Percentiles rank a stretch among this genome's conserved stretches.
Evolutionary conservation across 768 basidiomycete species (phyloP).

Genomic region (Neoboletus subvelutipes): DNA sequence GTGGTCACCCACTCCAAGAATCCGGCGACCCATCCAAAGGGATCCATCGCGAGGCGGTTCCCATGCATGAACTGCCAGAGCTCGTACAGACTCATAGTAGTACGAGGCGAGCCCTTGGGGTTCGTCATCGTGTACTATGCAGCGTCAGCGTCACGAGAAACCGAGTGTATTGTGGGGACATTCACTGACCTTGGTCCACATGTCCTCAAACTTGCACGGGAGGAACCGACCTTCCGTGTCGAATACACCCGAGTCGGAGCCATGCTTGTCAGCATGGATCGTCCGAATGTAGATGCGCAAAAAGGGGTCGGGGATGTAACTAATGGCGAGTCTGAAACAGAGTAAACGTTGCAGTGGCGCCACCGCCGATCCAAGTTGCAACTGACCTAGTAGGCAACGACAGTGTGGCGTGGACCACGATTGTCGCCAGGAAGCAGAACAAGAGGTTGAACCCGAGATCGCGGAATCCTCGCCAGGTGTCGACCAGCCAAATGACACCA

Average conservation of each 20-base stretch:
- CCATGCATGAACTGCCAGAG: constrained; percentile 32
- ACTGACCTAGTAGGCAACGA: constrained; percentile 36
- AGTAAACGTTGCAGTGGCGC: too few relatives aligned
- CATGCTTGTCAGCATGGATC: constrained; percentile 42
- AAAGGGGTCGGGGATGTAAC: constrained; percentile 41
- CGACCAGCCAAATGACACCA: constrained; percentile 44
- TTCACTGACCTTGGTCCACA: constrained; percentile 40
- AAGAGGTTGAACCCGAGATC: constrained; percentile 42
- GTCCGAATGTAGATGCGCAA: constrained; percentile 37
- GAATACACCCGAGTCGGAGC: constrained; percentile 43
- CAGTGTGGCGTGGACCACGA: constrained; percentile 36
- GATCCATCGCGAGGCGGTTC: constrained; percentile 37
- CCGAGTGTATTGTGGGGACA: too few relatives aligned
- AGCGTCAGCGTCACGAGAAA: background rate
- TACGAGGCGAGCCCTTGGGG: constrained; percentile 13
- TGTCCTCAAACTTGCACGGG: constrained; percentile 43
- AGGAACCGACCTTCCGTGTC: constrained; percentile 43
- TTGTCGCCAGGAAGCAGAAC: constrained; percentile 34
- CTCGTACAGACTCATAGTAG: constrained; percentile 28
- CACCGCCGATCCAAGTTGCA: background rate
- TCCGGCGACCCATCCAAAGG: constrained; percentile 37
- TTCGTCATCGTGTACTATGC: constrained; percentile 17
- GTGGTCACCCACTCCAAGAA: constrained; percentile 40
- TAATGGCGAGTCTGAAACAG: constrained; percentile 16
- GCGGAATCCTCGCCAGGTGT: constrained; percentile 43